A percentile compares a stretch with the other conserved stretches of the same genome.
Conservation (phyloP, 148 eudicot species). For the Dianthus caryophyllus region DNA sequence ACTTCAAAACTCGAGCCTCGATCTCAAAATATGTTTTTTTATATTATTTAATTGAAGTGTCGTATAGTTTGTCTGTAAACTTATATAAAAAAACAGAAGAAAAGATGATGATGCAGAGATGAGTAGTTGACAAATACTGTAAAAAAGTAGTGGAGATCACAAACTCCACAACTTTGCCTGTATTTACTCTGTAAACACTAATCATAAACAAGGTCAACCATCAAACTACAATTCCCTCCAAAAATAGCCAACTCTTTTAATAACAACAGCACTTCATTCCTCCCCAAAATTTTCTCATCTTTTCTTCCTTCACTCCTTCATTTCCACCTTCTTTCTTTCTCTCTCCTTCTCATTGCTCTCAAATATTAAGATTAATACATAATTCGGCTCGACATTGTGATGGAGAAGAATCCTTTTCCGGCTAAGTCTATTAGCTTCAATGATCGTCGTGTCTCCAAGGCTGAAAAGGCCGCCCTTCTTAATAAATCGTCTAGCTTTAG, state of each 20-base stretch:
- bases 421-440: constrained; percentile 25
- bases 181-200: background rate
- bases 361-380: background rate
- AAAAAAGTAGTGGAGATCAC: constrained; percentile 22
- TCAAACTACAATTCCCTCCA: constrained; percentile 24
- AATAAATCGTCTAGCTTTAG: constrained; percentile 30
- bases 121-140: constrained; percentile 2
- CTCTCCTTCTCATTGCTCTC: background rate
- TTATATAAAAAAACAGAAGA: no score
- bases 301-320: constrained; percentile 14
- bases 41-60: no score
- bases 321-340: constrained; percentile 18
- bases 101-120: background rate
- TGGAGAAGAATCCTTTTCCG: constrained; percentile 25
- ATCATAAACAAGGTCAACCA: constrained; percentile 12
- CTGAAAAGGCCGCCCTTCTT: constrained; percentile 16
- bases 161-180: constrained; percentile 1
- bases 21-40: background rate
- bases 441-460: constrained; percentile 4
- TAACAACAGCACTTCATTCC: background rate
- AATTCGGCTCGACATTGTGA: constrained; percentile 2
- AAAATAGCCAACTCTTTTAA: constrained; percentile 11
- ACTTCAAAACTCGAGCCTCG: background rate
- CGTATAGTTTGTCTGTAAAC: no score
- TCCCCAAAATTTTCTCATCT: constrained; percentile 13